A percentile compares a stretch with the other conserved stretches of the same genome.
Evolutionary conservation across 129 eudicot genomes (phyloP).

Genomic region (Flaveria ramosissima): DNA sequence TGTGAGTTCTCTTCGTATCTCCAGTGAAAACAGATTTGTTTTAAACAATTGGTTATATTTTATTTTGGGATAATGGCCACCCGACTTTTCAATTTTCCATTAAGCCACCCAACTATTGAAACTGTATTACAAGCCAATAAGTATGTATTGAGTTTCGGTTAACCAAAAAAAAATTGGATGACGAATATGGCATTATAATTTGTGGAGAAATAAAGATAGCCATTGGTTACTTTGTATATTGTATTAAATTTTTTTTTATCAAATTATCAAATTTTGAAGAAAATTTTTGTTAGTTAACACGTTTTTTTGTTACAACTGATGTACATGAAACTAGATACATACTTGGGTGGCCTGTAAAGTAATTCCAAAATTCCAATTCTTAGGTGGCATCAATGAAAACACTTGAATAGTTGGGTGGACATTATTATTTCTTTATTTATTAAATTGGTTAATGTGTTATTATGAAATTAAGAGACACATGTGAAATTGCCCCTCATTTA

Average conservation of each 20-base stretch:
- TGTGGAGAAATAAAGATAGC: neutral
- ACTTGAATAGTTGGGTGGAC: neutral
- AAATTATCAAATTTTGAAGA: neutral
- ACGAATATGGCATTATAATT: neutral
- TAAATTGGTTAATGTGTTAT: neutral
- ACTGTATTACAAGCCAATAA: neutral
- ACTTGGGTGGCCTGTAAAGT: neutral
- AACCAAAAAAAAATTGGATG: neutral
- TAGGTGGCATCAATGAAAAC: neutral
- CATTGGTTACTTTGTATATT: too few relatives aligned
- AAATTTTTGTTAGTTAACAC: neutral
- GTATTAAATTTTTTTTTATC: neutral
- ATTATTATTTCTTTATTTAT: neutral
- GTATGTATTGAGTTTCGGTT: neutral
- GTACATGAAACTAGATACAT: neutral
- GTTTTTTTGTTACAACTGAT: neutral
- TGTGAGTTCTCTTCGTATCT: neutral
- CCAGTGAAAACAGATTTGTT: neutral
- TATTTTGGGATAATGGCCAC: neutral
- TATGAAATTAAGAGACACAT: neutral
- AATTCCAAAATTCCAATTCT: neutral
- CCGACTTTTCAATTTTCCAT: neutral
- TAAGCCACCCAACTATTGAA: neutral
- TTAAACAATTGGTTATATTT: neutral
- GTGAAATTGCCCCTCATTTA: neutral